A percentile compares a stretch with the other conserved stretches of the same genome.
These are phyloP conservation scores for Allomyces javanicus DNA, from an alignment of 192 early-diverging fungal genomes.

Conservation along the genomic window DNA sequence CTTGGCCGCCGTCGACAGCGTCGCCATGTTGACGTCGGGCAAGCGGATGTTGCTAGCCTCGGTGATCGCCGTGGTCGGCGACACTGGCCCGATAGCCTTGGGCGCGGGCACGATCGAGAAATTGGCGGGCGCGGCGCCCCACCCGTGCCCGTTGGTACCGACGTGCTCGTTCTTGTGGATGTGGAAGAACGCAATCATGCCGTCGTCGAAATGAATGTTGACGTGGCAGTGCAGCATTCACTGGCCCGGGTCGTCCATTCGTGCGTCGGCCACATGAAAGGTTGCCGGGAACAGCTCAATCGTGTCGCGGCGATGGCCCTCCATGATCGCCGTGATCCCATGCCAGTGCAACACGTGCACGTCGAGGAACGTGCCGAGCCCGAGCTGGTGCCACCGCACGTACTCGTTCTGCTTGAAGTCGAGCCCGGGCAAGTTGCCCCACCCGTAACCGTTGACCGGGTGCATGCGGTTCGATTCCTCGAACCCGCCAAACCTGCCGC, in stretches of 20 bases:
- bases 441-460: not conserved
- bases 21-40: too few relatives aligned
- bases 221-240: slow-evolving; percentile 28
- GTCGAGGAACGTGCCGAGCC: slow-evolving; percentile 3
- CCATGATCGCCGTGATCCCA: slow-evolving; percentile 13
- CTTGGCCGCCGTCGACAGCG: too few relatives aligned
- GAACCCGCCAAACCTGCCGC: not conserved
- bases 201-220: slow-evolving; percentile 14
- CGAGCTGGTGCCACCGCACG: not conserved
- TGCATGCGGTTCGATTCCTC: not conserved
- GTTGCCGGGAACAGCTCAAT: slow-evolving; percentile 13
- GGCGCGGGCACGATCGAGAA: too few relatives aligned
- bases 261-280: slow-evolving; percentile 16
- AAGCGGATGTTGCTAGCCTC: too few relatives aligned
- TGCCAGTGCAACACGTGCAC: slow-evolving; percentile 19
- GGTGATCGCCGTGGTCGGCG: too few relatives aligned
- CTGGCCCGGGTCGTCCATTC: slow-evolving; percentile 18
- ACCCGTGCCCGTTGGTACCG: too few relatives aligned
- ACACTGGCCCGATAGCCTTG: too few relatives aligned
- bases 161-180: slow-evolving; percentile 6
- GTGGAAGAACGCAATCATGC: slow-evolving; percentile 21
- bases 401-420: not conserved
- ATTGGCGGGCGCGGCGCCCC: too few relatives aligned
- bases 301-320: slow-evolving; percentile 19
- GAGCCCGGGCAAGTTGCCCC: not conserved